Percentiles rank a stretch among this genome's conserved stretches.
Conservation (phyloP, 768 basidiomycete genomes). For the Pulveroboletus ravenelii region DNA sequence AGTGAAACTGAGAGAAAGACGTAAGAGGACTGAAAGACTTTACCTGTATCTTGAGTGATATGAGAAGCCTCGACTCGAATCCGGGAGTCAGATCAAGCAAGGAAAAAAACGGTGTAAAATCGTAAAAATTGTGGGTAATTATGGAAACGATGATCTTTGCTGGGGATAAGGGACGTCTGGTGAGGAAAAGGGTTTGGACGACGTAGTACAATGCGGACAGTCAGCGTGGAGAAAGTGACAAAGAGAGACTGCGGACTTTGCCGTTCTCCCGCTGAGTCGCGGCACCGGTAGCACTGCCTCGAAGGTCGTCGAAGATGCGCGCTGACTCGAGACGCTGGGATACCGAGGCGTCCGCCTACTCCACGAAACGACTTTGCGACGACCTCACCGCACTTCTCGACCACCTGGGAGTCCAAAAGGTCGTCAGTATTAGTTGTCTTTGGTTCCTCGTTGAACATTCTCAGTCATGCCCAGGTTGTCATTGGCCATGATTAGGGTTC, state of each 20-base stretch:
- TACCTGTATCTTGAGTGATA: conserved; percentile 35
- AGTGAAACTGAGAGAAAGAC: conserved; percentile 20
- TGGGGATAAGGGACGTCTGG: conserved; percentile 12
- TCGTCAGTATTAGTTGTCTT: conserved; percentile 41
- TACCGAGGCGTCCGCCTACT: conserved; percentile 39
- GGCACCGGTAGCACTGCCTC: conserved; percentile 26
- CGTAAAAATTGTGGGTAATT: conserved; percentile 8
- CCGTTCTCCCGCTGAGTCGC: conserved; percentile 21
- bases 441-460: background rate
- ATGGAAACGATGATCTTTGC: conserved; percentile 8
- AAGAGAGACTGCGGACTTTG: conserved; percentile 27
- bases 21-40: conserved; percentile 22
- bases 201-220: conserved; percentile 11
- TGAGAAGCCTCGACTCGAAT: conserved; percentile 22
- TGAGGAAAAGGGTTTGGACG: conserved; percentile 1
- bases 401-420: conserved; percentile 44
- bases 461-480: conserved; percentile 48
- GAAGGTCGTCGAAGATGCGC: background rate
- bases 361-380: conserved; percentile 52
- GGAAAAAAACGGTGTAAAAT: conserved; percentile 22
- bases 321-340: conserved; percentile 6
- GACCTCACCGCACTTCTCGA: conserved; percentile 69
- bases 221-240: conserved; percentile 26
- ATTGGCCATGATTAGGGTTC: conserved; percentile 84
- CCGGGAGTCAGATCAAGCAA: conserved; percentile 20